A percentile compares a stretch with the other conserved stretches of the same genome.
Evolutionary conservation across 352 stramenopile species (phyloP).

Genomic region (Thraustochytrium sp.): DNA sequence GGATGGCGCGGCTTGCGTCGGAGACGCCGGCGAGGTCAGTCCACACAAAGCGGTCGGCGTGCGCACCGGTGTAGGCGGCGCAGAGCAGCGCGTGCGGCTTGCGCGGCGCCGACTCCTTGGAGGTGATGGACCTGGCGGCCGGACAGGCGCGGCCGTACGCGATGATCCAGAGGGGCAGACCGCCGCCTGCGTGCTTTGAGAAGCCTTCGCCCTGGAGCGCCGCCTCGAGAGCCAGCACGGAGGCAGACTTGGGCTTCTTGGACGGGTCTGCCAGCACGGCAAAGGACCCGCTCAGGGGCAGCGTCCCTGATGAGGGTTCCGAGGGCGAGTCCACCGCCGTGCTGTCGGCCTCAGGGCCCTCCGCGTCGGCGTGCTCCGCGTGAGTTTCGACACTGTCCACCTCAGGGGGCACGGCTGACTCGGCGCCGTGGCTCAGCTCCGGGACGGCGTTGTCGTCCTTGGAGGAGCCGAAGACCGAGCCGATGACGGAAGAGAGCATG

Average conservation of each 20-base stretch:
- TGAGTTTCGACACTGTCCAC: background rate
- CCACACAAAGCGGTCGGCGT: background rate
- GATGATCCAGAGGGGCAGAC: background rate
- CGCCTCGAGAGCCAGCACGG: background rate
- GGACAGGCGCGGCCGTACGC: constrained; percentile 16
- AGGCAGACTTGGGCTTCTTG: constrained; percentile 19
- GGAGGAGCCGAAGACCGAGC: background rate
- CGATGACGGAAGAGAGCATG: background rate
- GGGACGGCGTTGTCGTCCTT: no score
- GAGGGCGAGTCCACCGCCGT: background rate
- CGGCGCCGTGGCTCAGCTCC: background rate
- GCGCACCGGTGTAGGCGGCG: constrained; percentile 15
- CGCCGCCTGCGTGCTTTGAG: background rate
- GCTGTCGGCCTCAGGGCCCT: background rate
- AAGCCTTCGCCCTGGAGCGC: background rate
- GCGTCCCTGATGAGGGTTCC: background rate
- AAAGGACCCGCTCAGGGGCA: background rate
- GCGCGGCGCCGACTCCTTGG: background rate
- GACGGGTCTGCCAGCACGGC: background rate
- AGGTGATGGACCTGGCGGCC: background rate
- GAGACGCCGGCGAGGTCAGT: background rate
- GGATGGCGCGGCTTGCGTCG: background rate
- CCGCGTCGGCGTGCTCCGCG: background rate
- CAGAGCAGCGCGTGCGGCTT: constrained; percentile 1
- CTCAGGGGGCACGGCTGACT: background rate